Percentiles rank a stretch among this genome's conserved stretches.
Conservation (phyloP, 2,329 filamentous ascomycete genomes). For the Penicillium sp. region DNA sequence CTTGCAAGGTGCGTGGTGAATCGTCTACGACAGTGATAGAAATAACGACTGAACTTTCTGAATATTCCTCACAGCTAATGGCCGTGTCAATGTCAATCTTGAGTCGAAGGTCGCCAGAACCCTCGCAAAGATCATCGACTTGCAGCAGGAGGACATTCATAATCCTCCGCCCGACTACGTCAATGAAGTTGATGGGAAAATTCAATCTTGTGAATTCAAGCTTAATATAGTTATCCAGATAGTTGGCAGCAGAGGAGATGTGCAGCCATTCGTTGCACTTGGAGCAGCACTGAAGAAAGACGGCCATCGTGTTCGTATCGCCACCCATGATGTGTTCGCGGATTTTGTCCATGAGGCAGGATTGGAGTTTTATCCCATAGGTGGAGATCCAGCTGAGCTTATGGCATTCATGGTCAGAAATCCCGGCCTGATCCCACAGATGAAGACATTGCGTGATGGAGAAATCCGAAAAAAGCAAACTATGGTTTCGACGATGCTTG, state of each 20-base stretch:
- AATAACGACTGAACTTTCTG: too few species aligned
- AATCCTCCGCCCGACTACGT: background rate
- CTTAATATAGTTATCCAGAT: conserved; percentile 61
- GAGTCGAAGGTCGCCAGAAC: conserved; percentile 27
- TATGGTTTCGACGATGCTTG: conserved; percentile 44
- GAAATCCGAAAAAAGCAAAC: conserved; percentile 34
- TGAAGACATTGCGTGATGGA: conserved; percentile 42
- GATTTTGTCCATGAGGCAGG: conserved; percentile 37
- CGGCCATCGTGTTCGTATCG: conserved; percentile 60
- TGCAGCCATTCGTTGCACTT: conserved; percentile 63
- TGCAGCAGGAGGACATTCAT: conserved; percentile 15
- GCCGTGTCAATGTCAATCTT: conserved; percentile 27
- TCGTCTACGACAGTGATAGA: background rate
- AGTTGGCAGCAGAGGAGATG: conserved; percentile 60
- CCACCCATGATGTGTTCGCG: conserved; percentile 19
- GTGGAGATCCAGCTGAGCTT: conserved; percentile 57
- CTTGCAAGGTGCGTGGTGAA: background rate
- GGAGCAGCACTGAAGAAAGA: conserved; percentile 55
- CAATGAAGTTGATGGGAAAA: too few species aligned
- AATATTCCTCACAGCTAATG: conserved; percentile 24
- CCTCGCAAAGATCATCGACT: conserved; percentile 25
- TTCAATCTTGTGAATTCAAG: conserved; percentile 13
- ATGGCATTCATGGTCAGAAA: conserved; percentile 58
- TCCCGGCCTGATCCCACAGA: conserved; percentile 49
- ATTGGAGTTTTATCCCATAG: conserved; percentile 62